phyloP scores from a whole-genome alignment of 805 yeast genomes.

The Nakazawaea siamensis region DNA sequence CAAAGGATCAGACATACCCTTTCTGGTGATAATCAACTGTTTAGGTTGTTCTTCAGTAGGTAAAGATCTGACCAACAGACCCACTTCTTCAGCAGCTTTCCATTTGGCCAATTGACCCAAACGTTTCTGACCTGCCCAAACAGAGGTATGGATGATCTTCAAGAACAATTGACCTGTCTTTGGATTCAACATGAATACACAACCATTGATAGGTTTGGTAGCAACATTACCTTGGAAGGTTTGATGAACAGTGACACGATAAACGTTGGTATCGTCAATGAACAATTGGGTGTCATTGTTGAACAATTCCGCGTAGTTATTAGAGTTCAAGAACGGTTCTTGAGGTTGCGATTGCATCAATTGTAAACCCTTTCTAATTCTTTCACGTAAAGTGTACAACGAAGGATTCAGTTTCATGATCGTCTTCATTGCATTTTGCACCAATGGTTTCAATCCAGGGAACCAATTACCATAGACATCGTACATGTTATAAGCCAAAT shows the following conservation, averaged over 20 bases:
- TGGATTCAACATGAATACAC: constrained; percentile 84
- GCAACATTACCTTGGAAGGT: constrained; percentile 91
- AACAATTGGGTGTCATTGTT: constrained; percentile 77
- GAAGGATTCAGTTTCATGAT: constrained; percentile 96
- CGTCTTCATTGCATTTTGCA: constrained; percentile 88
- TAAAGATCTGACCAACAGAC: constrained; percentile 79
- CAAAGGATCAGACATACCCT: constrained; percentile 87
- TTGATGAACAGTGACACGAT: constrained; percentile 83
- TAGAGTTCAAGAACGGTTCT: constrained; percentile 82
- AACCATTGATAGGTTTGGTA: constrained; percentile 90
- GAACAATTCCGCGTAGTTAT: constrained; percentile 85
- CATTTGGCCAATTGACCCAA: constrained; percentile 90
- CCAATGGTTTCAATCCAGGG: constrained; percentile 83
- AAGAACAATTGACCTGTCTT: constrained; percentile 83
- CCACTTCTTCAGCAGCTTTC: constrained; percentile 98
- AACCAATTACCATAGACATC: constrained; percentile 98
- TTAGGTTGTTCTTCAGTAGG: constrained; percentile 94
- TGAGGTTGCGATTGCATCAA: constrained; percentile 90
- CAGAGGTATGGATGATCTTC: constrained; percentile 86
- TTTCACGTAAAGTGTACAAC: constrained; percentile 79
- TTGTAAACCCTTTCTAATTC: constrained; percentile 90
- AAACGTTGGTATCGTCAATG: constrained; percentile 91
- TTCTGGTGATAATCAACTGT: constrained; percentile 82
- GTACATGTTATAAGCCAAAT: constrained; percentile 90
- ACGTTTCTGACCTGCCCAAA: constrained; percentile 96